phyloP scores from a whole-genome alignment of 2,329 filamentous ascomycete species.

The Paecilomyces variotii region DNA sequence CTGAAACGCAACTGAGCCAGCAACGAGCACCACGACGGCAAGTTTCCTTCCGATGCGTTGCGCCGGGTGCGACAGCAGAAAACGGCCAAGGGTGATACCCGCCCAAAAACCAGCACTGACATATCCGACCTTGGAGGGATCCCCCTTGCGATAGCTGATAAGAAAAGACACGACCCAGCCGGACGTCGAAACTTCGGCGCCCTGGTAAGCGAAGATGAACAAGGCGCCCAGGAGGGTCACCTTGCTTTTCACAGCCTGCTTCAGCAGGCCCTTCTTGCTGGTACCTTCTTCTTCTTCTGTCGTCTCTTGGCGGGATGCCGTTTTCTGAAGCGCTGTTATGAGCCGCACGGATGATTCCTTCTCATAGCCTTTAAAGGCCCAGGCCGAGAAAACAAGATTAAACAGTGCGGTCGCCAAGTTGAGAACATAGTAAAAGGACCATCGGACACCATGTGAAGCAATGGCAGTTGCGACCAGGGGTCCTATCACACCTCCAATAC shows the following conservation, averaged over 20 bases:
- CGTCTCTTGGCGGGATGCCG: slow-evolving; percentile 30
- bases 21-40: slow-evolving; percentile 57
- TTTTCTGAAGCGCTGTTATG: slow-evolving; percentile 35
- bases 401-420: slow-evolving; percentile 50
- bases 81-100: slow-evolving; percentile 69
- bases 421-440: slow-evolving; percentile 68
- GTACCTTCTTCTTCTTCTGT: slow-evolving; percentile 13
- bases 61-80: slow-evolving; percentile 60
- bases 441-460: slow-evolving; percentile 52
- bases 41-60: slow-evolving; percentile 61
- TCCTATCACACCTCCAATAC: slow-evolving; percentile 54
- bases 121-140: slow-evolving; percentile 66
- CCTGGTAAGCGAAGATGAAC: slow-evolving; percentile 83
- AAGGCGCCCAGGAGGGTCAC: slow-evolving; percentile 66
- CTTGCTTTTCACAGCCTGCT: slow-evolving; percentile 42
- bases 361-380: slow-evolving; percentile 64
- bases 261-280: slow-evolving; percentile 31
- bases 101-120: slow-evolving; percentile 63
- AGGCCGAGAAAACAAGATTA: slow-evolving; percentile 53
- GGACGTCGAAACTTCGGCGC: slow-evolving; percentile 73
- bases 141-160: slow-evolving; percentile 61
- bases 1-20: slow-evolving; percentile 59
- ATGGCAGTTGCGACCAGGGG: slow-evolving; percentile 70
- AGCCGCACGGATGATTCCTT: slow-evolving; percentile 45
- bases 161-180: slow-evolving; percentile 85